These are phyloP conservation scores for Cryptosporidium meleagridis DNA, from an alignment of 169 alveolate species.

Conservation along the genomic window DNA sequence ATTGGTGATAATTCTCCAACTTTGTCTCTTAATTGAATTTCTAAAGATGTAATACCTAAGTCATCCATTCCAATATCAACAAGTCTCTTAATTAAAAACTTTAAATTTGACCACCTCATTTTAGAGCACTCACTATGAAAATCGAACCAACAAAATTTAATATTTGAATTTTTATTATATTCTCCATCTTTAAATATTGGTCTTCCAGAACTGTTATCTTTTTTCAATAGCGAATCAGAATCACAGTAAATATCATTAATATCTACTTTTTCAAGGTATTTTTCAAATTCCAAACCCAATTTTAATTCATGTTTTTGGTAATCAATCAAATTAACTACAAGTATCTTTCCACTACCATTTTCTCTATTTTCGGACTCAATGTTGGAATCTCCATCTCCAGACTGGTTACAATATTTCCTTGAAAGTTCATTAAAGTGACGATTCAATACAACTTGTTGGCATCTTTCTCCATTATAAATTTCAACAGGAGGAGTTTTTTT, in stretches of 20 bases:
- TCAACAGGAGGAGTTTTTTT: constrained; percentile 85
- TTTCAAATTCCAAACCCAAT: constrained; percentile 78
- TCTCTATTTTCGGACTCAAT: neutral
- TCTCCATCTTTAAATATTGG: neutral
- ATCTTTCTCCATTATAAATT: constrained; percentile 78
- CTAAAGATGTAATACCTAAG: constrained; percentile 40
- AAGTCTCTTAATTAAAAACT: constrained; percentile 78
- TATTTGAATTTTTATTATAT: constrained; percentile 21
- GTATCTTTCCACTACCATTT: constrained; percentile 80
- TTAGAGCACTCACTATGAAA: constrained; percentile 91
- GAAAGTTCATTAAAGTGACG: constrained; percentile 81
- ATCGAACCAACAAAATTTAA: constrained; percentile 91
- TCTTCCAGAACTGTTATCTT: constrained; percentile 9
- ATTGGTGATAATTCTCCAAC: constrained; percentile 42
- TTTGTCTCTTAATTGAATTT: constrained; percentile 2
- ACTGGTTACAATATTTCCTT: constrained; percentile 44
- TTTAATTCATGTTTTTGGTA: constrained; percentile 83
- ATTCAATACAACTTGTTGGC: constrained; percentile 76
- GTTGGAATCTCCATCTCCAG: neutral
- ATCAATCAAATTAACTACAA: constrained; percentile 88
- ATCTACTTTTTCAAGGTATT: constrained; percentile 65
- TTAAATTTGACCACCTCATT: constrained; percentile 88
- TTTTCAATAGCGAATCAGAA: neutral
- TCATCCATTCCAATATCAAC: constrained; percentile 57
- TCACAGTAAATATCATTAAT: constrained; percentile 21